Base-by-base conservation (phyloP, 352 stramenopile species). In the Phytopythium chamaehyphon region DNA sequence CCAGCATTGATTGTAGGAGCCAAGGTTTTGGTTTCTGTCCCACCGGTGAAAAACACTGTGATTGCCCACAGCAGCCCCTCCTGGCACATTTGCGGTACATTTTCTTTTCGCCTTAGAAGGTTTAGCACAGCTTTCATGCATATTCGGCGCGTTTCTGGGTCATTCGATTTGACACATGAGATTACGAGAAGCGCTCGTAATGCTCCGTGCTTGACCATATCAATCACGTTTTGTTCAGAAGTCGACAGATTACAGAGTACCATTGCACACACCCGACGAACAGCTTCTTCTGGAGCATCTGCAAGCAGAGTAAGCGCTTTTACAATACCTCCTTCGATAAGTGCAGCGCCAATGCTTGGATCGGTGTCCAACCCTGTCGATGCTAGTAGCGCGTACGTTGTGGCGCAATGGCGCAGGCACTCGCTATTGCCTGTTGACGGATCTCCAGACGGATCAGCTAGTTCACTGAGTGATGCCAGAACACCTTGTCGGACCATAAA, bases 191-290 rank as follows among this genome's bases (percentile, higher is more conserved):
- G 66, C 2, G 90, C 90, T 24, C 89, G 84, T 36, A 98, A 61
- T 5, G 86, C 91, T 2, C 93, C 90, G 26, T 79, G 79, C 40
- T 95, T 86, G 4, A 90, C 84, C 43, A 98, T 79, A 8, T 83
- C 73, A 16, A 93, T 80, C 52, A 97, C 90, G 61, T 96, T 96
- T 21, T 83, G 78, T 39, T 94, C 84, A 28, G 76, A 73, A 0
- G 96, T 68, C 15, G 93, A 93, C 53, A 98, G 72, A 55, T 98
- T 98, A 59, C 86, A 96, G 3, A 98, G 64, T 10, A 91, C 95
- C 47, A 95, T 90, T 21, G 90, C 91, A 50, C 80, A 90, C 10
- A 73, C 69, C 40, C 80, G 80, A 14, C 80, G 80, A 19, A 90
- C 76, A 1, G 66, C 71, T 46, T 87, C 80, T 51, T 90, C 80